Conservation (phyloP, 768 basidiomycete genomes). For the Termitomyces sp. region DNA sequence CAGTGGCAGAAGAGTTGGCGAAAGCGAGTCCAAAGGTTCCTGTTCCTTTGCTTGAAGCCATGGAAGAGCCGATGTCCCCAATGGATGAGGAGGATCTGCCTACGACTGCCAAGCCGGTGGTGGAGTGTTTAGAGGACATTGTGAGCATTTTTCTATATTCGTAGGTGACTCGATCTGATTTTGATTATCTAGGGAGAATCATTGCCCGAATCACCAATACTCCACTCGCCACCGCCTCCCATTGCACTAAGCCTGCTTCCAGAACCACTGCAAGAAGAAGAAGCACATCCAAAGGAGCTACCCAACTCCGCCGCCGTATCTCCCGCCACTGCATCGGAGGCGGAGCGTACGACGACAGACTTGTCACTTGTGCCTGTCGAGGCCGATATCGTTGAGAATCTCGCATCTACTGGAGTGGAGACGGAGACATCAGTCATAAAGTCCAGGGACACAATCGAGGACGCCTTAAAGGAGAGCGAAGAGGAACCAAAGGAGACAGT, state of each 20-base stretch:
- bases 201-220: slow-evolving; percentile 11
- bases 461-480: background rate
- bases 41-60: background rate
- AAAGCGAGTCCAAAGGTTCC: slow-evolving; percentile 7
- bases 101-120: background rate
- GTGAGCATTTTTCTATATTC: background rate
- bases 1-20: slow-evolving; percentile 28
- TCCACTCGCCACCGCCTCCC: slow-evolving; percentile 7
- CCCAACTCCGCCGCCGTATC: background rate
- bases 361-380: background rate
- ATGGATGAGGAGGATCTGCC: slow-evolving; percentile 9
- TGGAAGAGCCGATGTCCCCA: slow-evolving; percentile 7
- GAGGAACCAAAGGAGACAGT: background rate
- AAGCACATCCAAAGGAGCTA: background rate
- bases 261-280: background rate
- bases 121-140: slow-evolving; percentile 3
- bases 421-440: background rate
- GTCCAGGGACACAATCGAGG: background rate
- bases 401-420: background rate
- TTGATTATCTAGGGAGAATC: background rate
- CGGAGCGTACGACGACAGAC: background rate
- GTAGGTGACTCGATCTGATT: background rate
- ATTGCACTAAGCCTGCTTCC: background rate
- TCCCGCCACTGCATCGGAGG: background rate
- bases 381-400: slow-evolving; percentile 1